These are phyloP conservation scores for Lachancea kluyveri DNA, from an alignment of 805 yeast genomes.

Conservation along the genomic window DNA sequence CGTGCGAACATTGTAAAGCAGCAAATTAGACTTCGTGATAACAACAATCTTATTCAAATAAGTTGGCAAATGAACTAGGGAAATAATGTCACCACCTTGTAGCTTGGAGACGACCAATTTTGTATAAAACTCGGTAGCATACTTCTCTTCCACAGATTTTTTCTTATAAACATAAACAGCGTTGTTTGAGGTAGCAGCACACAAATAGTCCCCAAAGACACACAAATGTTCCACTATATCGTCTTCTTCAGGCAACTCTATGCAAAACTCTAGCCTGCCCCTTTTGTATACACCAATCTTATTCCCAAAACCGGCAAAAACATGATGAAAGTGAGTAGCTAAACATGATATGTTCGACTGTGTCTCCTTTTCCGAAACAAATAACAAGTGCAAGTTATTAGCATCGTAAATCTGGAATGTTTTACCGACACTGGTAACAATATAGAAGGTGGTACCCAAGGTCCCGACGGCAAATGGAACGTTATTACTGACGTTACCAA, in stretches of 20 bases:
- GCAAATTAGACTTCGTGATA: conserved; percentile 60
- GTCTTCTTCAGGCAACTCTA: conserved; percentile 31
- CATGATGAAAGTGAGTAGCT: conserved; percentile 76
- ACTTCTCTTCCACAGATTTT: conserved; percentile 31
- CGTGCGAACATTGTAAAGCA: conserved; percentile 69
- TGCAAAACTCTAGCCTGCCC: conserved; percentile 50
- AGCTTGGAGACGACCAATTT: conserved; percentile 49
- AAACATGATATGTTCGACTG: conserved; percentile 62
- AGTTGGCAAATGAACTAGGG: conserved; percentile 72
- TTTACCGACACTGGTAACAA: conserved; percentile 84
- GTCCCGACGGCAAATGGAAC: conserved; percentile 85
- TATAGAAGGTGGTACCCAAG: conserved; percentile 79
- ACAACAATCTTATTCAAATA: conserved; percentile 84
- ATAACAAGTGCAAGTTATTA: conserved; percentile 72
- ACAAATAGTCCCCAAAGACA: conserved; percentile 73
- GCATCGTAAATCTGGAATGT: conserved; percentile 93
- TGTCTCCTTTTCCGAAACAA: conserved; percentile 79
- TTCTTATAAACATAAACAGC: conserved; percentile 51
- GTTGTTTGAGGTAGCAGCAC: conserved; percentile 46
- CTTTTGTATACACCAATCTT: conserved; percentile 74
- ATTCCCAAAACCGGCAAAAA: conserved; percentile 69
- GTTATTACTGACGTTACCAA: conserved; percentile 86
- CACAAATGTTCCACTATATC: conserved; percentile 43
- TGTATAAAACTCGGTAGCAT: conserved; percentile 61
- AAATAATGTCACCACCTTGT: conserved; percentile 59